Conservation (phyloP, 768 basidiomycete species). For the Tylopilus subfusipes region DNA sequence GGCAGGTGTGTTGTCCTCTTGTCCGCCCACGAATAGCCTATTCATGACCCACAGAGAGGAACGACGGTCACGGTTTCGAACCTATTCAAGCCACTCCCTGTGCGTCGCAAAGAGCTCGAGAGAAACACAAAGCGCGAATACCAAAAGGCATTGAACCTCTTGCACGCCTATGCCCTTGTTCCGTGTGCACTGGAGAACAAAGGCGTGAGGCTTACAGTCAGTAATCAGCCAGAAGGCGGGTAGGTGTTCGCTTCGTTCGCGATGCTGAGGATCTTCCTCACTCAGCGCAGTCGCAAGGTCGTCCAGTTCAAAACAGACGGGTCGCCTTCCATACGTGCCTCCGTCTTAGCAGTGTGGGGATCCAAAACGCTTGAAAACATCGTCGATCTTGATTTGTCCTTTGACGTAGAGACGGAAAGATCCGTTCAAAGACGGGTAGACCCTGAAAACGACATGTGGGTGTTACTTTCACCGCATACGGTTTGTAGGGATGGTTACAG, state of each 20-base stretch:
- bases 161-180: slow-evolving; percentile 87
- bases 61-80: slow-evolving; percentile 74
- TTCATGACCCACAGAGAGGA: slow-evolving; percentile 56
- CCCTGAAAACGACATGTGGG: slow-evolving; percentile 20
- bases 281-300: slow-evolving; percentile 48
- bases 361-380: slow-evolving; percentile 73
- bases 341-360: slow-evolving; percentile 81
- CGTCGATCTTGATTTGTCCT: slow-evolving; percentile 65
- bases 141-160: slow-evolving; percentile 72
- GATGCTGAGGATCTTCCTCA: slow-evolving; percentile 2
- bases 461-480: background rate
- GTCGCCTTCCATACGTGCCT: slow-evolving; percentile 52
- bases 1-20: slow-evolving; percentile 53
- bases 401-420: slow-evolving; percentile 68
- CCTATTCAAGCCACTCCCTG: slow-evolving; percentile 80
- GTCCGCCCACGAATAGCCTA: background rate
- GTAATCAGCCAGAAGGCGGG: slow-evolving; percentile 69
- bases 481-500: background rate
- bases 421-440: slow-evolving; percentile 19
- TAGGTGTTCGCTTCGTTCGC: slow-evolving; percentile 33
- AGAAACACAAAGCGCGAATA: slow-evolving; percentile 88
- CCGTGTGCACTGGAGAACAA: slow-evolving; percentile 58
- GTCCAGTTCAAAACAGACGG: slow-evolving; percentile 75
- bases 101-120: slow-evolving; percentile 88
- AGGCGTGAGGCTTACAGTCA: slow-evolving; percentile 72